Percentiles rank a stretch among this genome's conserved stretches.
Evolutionary conservation across 2,329 filamentous ascomycete genomes (phyloP).

Genomic region (Fusarium metavorans): DNA sequence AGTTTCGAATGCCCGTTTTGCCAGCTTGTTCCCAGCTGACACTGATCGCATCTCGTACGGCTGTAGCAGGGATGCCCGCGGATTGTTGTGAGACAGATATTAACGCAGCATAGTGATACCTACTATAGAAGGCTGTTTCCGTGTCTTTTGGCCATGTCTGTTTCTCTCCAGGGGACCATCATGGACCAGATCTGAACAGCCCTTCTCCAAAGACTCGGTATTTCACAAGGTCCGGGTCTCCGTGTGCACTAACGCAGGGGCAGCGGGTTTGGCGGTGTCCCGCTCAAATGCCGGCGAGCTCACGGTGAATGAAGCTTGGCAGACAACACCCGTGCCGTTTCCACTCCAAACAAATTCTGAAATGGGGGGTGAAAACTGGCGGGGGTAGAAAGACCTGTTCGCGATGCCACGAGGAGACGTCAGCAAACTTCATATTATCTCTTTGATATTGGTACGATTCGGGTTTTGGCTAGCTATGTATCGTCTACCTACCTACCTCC

Average conservation of each 20-base stretch:
- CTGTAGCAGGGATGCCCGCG: neutral
- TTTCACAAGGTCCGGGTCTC: neutral
- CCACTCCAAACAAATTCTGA: neutral
- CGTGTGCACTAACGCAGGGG: conserved; percentile 33
- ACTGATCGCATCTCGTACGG: conserved; percentile 4
- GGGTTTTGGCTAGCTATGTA: neutral
- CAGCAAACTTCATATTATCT: neutral
- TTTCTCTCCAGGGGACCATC: neutral
- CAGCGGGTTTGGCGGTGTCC: conserved; percentile 16
- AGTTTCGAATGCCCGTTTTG: conserved; percentile 34
- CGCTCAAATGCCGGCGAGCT: conserved; percentile 5
- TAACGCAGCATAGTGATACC: neutral
- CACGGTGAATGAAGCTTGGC: neutral
- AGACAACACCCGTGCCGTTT: neutral
- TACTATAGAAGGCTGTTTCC: neutral
- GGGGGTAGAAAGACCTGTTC: neutral
- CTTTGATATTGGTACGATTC: neutral
- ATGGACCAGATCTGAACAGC: neutral
- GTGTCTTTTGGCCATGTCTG: neutral
- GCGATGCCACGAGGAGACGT: neutral
- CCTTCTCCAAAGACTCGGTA: neutral
- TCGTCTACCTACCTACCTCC: neutral
- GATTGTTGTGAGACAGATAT: neutral
- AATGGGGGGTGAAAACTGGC: neutral
- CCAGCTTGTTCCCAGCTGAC: conserved; percentile 12